Evolutionary conservation across 31 red algal genomes (phyloP), one percentile per base, ranked within the genome.

Genomic region (Endocladia muricata): DNA sequence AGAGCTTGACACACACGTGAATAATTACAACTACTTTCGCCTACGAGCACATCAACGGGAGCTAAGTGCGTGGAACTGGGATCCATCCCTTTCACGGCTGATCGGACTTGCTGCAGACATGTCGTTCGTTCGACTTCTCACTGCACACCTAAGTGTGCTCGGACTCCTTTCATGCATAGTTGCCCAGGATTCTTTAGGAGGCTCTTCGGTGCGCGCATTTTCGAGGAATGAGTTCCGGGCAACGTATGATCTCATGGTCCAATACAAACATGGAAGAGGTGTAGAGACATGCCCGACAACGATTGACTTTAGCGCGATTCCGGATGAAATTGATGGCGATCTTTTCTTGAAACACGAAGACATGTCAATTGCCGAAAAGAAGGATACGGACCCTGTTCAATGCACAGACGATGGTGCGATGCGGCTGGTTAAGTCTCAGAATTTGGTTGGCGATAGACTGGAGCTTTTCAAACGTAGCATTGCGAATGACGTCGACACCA

Each of bases 181-280:
- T n/a, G n/a, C n/a, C n/a, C n/a, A n/a, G n/a, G n/a, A n/a, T n/a
- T n/a, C n/a, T n/a, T n/a, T n/a, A n/a, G n/a, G n/a, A n/a, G n/a
- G n/a, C n/a, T n/a, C n/a, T n/a, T n/a, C n/a, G n/a, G 25, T 67
- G 34, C 73, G 52, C 23, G 43, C 82, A 6, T 85, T 85, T 76
- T 65, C 82, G 30, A 5, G 38, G 2, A 43, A 19, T 23, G 82
- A 85, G 56, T 66, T 85, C 19, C 44, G 43, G 9, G 82, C 82
- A 19, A 55, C 36, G 7, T 85, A 85, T 43, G 71, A 76, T 17
- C 71, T 74, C 26, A 74, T 85, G 70, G 62, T 68, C 32, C 82
- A 85, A 51, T 85, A 76, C 44, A 59, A 73, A 30, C 43, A 68
- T 61, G 82, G 82, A 47, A 39, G 52, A 42, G 8, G 11, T 49